Evolutionary conservation across 208 protist genomes (phyloP), one percentile per base, ranked within the genome.

Genomic region (Acanthamoeba lugdunensis): DNA sequence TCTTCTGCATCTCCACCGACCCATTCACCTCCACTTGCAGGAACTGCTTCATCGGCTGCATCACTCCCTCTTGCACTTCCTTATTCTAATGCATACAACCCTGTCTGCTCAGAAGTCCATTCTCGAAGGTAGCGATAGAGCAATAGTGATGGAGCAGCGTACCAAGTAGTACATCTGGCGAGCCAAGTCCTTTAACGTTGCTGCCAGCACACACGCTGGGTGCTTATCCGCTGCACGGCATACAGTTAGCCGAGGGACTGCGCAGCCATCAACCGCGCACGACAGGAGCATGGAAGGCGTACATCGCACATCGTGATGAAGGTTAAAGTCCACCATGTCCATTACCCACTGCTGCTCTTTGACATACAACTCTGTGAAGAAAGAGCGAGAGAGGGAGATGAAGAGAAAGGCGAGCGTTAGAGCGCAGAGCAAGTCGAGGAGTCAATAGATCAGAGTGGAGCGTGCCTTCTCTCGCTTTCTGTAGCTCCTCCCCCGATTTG

Each of bases 261-360:
- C 56, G 37, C 5, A n/a, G 9, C 13, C 69, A 77, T 77, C 14
- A 77, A 9, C 23, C 11, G 69, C 69, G 4, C 45, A 56, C 21
- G 37, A 33, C 2, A 18, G 48, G 9, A 37, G 52, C 4, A 52
- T 4, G 30, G 81, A 63, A 13, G 18, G 23, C 85, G 61, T 75
- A 91, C 85, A n/a, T 7, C 63, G 30, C 54, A 91, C 63, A 14
- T 54, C 85, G 25, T 91, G 85, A 28, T 91, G 85, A 25, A 91
- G 37, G 85, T 91, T 91, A 28, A 91, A 91, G 85, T 91, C 85
- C 2, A 91, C 52, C 85, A 91, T 91, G 37, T 91, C 85, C 85
- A 91, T 91, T 14, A 91, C 63, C 52, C 52, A 91, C 58, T 91
- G 85, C 25, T 91, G 85, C 45, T 91, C 85, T 25, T 91, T 91